Evolutionary conservation across 23 red algal species (phyloP).

Genomic region (Gracilaria domingensis): DNA sequence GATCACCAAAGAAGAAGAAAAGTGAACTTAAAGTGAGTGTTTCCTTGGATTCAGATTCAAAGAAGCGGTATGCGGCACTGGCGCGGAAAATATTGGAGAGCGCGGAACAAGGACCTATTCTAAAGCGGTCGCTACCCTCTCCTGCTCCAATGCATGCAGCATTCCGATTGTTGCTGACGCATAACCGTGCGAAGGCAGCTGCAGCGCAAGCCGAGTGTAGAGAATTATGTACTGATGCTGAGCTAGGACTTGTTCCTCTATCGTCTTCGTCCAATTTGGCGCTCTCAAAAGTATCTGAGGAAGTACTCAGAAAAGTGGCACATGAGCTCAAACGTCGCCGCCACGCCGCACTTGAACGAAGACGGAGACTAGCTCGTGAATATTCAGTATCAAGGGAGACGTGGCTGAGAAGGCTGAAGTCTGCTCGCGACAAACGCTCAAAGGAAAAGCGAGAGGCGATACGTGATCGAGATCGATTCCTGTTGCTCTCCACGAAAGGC

Average conservation of each 20-base stretch:
- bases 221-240: conserved; percentile 23
- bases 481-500: conserved; percentile 38
- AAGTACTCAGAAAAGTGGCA: conserved; percentile 16
- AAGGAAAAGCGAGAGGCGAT: conserved; percentile 68
- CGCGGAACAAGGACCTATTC: background rate
- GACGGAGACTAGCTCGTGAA: conserved; percentile 34
- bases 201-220: conserved; percentile 41
- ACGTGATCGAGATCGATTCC: conserved; percentile 49
- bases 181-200: conserved; percentile 49
- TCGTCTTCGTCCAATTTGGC: background rate
- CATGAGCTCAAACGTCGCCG: conserved; percentile 35
- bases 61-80: conserved; percentile 16
- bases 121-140: conserved; percentile 10
- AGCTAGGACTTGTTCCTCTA: background rate
- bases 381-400: conserved; percentile 32
- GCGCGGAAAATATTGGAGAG: conserved; percentile 30
- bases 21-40: background rate
- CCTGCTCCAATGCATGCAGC: conserved; percentile 17
- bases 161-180: conserved; percentile 35
- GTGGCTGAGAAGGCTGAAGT: conserved; percentile 46
- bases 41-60: background rate
- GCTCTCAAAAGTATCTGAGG: conserved; percentile 20
- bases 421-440: conserved; percentile 60
- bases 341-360: conserved; percentile 39
- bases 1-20: background rate